phyloP scores from a whole-genome alignment of 1,139 yeast species.

The Saccharomyces pastorianus region DNA sequence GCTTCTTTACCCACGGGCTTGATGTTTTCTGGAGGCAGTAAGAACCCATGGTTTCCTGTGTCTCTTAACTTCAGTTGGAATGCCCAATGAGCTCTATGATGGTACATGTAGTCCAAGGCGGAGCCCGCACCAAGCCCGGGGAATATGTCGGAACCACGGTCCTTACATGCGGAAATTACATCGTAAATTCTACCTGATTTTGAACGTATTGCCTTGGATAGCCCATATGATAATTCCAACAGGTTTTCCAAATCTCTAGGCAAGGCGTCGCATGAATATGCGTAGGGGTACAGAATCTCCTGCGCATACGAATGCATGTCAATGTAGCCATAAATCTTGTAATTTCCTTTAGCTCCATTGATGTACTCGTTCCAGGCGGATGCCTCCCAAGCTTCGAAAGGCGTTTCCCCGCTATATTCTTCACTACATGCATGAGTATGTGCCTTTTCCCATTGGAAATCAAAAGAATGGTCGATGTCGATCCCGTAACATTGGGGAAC shows the following conservation, averaged over 20 bases:
- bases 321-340: slow-evolving; percentile 63
- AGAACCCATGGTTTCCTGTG: slow-evolving; percentile 75
- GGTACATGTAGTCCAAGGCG: slow-evolving; percentile 78
- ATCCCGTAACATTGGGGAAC: slow-evolving; percentile 67
- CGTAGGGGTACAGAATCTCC: slow-evolving; percentile 75
- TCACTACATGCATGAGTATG: slow-evolving; percentile 69
- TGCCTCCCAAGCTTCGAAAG: slow-evolving; percentile 74
- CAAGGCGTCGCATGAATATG: slow-evolving; percentile 60
- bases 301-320: slow-evolving; percentile 84
- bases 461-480: slow-evolving; percentile 81
- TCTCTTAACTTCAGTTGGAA: slow-evolving; percentile 76
- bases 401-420: slow-evolving; percentile 68
- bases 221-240: slow-evolving; percentile 72
- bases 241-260: slow-evolving; percentile 79
- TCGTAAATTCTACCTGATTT: slow-evolving; percentile 55
- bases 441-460: slow-evolving; percentile 61
- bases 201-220: slow-evolving; percentile 62
- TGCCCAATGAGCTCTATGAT: slow-evolving; percentile 75
- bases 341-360: slow-evolving; percentile 50
- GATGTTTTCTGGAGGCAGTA: slow-evolving; percentile 64
- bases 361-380: slow-evolving; percentile 55
- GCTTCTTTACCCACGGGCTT: slow-evolving; percentile 72
- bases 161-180: slow-evolving; percentile 73
- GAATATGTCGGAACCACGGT: slow-evolving; percentile 55
- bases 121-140: slow-evolving; percentile 79